These are phyloP conservation scores for Phaeoacremonium minimum DNA, from an alignment of 2,329 filamentous ascomycete genomes.

Conservation along the genomic window DNA sequence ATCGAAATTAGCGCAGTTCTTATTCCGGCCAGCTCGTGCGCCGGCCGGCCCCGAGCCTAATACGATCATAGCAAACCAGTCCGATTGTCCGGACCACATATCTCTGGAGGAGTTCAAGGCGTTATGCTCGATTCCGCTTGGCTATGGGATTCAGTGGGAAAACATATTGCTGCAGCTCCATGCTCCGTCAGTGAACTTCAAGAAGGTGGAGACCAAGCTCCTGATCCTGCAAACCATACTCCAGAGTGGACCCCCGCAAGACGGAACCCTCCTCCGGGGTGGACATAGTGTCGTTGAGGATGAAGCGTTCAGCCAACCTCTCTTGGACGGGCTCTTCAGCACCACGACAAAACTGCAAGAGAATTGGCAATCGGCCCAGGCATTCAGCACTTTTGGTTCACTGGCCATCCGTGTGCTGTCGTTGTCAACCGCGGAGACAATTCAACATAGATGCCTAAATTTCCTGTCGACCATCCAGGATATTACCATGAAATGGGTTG, in stretches of 20 bases:
- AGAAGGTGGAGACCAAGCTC: constrained; percentile 38
- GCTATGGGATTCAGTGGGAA: constrained; percentile 45
- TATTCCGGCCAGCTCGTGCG: constrained; percentile 20
- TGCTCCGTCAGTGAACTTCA: constrained; percentile 43
- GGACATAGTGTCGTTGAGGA: constrained; percentile 30
- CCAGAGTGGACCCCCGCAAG: constrained; percentile 35
- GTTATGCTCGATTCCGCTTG: constrained; percentile 43
- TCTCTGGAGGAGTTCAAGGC: constrained; percentile 49
- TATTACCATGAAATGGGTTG: constrained; percentile 33
- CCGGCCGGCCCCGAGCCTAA: constrained; percentile 37
- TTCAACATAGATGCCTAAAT: constrained; percentile 21
- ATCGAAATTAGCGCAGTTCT: constrained; percentile 30
- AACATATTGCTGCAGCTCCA: constrained; percentile 50
- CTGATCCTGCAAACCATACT: constrained; percentile 44
- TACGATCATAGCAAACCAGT: constrained; percentile 43
- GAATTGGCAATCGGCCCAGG: constrained; percentile 47
- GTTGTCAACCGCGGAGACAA: constrained; percentile 17
- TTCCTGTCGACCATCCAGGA: constrained; percentile 24
- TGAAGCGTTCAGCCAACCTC: constrained; percentile 20
- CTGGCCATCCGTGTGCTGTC: constrained; percentile 38
- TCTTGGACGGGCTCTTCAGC: constrained; percentile 26
- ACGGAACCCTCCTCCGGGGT: constrained; percentile 17
- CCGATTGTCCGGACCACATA: constrained; percentile 40
- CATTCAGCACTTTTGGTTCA: constrained; percentile 30
- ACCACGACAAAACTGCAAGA: constrained; percentile 29